Percentiles rank a stretch among this genome's conserved stretches.
These are phyloP conservation scores for Penicillium hesseltinei DNA, from an alignment of 2,329 filamentous ascomycete genomes.

Conservation along the genomic window DNA sequence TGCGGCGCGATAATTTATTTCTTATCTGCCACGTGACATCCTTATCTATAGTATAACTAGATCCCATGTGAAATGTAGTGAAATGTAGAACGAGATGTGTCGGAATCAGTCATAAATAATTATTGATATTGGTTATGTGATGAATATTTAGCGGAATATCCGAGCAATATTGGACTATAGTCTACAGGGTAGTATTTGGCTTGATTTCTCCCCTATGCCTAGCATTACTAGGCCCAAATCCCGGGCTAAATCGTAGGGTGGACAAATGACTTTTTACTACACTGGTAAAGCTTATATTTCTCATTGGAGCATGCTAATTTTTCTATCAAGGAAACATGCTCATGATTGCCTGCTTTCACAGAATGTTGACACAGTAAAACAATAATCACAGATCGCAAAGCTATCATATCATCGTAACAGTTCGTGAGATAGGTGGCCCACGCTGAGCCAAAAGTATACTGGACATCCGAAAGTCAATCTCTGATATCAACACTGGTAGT, in stretches of 20 bases:
- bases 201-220: background rate
- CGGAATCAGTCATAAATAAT: background rate
- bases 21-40: slow-evolving; percentile 28
- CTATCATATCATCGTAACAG: slow-evolving; percentile 6
- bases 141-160: accelerated
- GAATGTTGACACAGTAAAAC: background rate
- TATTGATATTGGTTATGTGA: background rate
- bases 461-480: too few relatives aligned
- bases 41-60: background rate
- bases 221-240: background rate
- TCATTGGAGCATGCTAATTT: background rate
- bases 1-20: slow-evolving; percentile 16
- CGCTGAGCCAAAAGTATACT: background rate
- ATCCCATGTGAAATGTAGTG: background rate
- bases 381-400: background rate
- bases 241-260: background rate
- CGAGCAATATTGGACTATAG: accelerated
- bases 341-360: background rate
- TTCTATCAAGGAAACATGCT: background rate
- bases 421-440: background rate
- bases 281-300: background rate
- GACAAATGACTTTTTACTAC: background rate
- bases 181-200: background rate
- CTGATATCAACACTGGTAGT: background rate
- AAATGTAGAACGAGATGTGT: background rate